These are phyloP conservation scores for Senna tora DNA, from an alignment of 306 rosid species.

Conservation along the genomic window DNA sequence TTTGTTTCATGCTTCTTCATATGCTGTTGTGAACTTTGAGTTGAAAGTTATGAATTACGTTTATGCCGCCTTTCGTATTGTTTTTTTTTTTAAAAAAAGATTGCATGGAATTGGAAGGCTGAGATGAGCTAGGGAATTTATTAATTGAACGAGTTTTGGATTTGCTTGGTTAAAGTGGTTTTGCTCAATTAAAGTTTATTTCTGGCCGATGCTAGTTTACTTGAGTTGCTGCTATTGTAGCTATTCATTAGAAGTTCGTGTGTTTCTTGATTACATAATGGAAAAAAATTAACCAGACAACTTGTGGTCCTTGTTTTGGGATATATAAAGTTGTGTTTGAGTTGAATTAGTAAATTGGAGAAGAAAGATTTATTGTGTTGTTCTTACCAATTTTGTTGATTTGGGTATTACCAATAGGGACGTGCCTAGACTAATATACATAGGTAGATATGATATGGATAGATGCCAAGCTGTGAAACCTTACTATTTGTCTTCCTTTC, in stretches of 20 bases:
- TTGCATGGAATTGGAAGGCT: conserved; percentile 27
- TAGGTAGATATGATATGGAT: conserved; percentile 14
- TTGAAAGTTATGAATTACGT: conserved; percentile 6
- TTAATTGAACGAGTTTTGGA: neutral
- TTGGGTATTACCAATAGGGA: conserved; percentile 8
- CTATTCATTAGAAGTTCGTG: conserved; percentile 26
- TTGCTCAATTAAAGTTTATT: neutral
- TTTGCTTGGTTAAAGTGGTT: conserved; percentile 26
- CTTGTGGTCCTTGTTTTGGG: conserved; percentile 15
- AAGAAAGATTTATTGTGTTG: conserved; percentile 10
- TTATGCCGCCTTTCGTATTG: neutral
- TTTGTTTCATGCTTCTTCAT: neutral
- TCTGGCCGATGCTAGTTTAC: too few relatives aligned
- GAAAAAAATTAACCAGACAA: neutral
- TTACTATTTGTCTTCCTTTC: neutral
- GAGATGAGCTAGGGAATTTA: conserved; percentile 15
- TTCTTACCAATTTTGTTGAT: conserved; percentile 41
- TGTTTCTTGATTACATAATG: conserved; percentile 14
- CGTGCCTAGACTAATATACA: neutral
- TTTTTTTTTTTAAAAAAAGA: neutral
- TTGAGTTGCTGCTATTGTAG: neutral
- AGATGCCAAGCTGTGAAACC: conserved; percentile 9
- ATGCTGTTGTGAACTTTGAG: conserved; percentile 8
- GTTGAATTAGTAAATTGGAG: conserved; percentile 30
- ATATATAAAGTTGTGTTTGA: conserved; percentile 23